Base-by-base conservation (phyloP, 2,329 filamentous ascomycete genomes). In the Clarireedia sp. region DNA sequence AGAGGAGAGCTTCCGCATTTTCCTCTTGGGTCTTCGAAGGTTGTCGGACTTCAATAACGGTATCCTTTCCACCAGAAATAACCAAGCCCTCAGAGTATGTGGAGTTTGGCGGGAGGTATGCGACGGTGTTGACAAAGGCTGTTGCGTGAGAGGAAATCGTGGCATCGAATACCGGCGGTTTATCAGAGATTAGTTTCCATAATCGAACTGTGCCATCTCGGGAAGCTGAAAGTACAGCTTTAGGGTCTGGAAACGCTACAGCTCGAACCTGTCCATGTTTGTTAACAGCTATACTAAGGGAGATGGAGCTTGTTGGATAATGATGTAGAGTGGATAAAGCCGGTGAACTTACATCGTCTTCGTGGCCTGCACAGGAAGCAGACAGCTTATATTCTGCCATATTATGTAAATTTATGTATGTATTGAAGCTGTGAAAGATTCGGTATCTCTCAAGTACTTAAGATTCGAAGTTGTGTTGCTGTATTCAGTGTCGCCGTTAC, bases 381-480 rank as follows among this genome's bases (percentile, higher is more conserved):
- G 94, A 95, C 68, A 99, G 83, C 80, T 92, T 96, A 79, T 90
- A 97, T 70, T 90, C 86, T 72, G 79, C 76, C 87, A 92, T 91
- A 65, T 62, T 63, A 56, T 49, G 5, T 12, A 14, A 16, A 1
- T 33, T 12, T 14, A 21, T 21, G 12, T 33, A 14, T n/a, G 3
- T 41, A 17, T 23, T 9, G 14, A 2, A 26, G 16, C 3, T n/a
- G 9, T 8, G 14, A 29, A 54, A 19, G n/a, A 26, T 10, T 16
- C 9, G n/a, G 6, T 16, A 44, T 53, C 48, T 12, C 46, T n/a
- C 9, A 60, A 16, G 9, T 17, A 40, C n/a, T 40, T 10, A 40
- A n/a, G 36, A n/a, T 14, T 24, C 23, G 29, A 14, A 36, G 14
- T 51, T 38, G 36, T 54, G 41, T 17, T 45, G 44, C 24, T 47